A percentile compares a stretch with the other conserved stretches of the same genome.
Evolutionary conservation across 139 green algal genomes (phyloP).

Genomic region (Closterium sp.): DNA sequence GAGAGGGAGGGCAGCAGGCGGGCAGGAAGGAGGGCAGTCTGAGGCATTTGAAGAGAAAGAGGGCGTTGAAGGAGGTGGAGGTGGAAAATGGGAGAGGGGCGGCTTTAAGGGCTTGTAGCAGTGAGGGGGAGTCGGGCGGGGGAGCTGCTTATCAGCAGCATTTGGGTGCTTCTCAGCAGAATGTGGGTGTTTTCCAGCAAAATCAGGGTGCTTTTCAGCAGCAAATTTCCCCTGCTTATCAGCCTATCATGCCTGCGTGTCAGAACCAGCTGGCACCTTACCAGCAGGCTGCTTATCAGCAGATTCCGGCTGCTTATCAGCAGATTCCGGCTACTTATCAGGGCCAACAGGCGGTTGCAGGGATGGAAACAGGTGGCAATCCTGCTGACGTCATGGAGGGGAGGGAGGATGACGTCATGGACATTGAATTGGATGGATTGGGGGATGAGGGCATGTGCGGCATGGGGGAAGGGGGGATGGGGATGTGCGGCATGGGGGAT

Average conservation of each 20-base stretch:
- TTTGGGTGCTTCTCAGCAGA: too few relatives aligned
- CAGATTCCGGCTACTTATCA: background rate
- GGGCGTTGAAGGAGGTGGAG: background rate
- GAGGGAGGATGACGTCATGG: background rate
- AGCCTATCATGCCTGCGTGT: too few relatives aligned
- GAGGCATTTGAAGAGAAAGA: background rate
- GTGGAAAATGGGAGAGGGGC: background rate
- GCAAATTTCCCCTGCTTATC: background rate
- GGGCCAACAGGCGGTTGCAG: background rate
- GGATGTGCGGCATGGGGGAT: too few relatives aligned
- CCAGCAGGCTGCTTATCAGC: background rate
- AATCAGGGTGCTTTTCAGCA: background rate
- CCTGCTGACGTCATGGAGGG: background rate
- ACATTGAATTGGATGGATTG: background rate
- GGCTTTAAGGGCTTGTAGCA: background rate
- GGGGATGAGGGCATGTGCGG: background rate
- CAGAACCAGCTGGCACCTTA: background rate
- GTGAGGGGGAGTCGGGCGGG: background rate
- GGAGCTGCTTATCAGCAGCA: too few relatives aligned
- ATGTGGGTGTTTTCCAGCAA: too few relatives aligned
- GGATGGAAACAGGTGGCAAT: background rate
- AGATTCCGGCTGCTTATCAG: background rate
- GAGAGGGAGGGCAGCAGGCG: background rate
- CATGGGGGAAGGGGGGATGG: background rate
- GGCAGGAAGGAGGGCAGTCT: background rate